Evolutionary conservation across 257 asterid genomes (phyloP).

Genomic region (Solanum pennellii): DNA sequence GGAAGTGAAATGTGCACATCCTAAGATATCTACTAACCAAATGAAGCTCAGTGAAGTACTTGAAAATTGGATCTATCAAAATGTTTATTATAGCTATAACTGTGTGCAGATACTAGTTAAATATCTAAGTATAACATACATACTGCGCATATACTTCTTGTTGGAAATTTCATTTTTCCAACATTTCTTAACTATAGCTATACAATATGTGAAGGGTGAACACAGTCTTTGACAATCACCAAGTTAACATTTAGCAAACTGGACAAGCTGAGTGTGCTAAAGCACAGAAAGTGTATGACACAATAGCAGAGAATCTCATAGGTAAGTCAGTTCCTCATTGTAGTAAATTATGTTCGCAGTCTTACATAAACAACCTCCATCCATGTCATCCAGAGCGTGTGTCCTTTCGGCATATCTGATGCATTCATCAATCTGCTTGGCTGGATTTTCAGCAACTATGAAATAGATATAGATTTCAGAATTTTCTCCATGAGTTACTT

Average conservation of each 20-base stretch:
- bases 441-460: constrained; percentile 65
- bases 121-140: neutral
- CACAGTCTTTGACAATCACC: neutral
- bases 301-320: neutral
- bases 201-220: neutral
- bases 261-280: neutral
- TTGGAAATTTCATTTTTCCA: neutral
- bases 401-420: constrained; percentile 59
- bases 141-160: neutral
- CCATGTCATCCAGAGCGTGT: neutral
- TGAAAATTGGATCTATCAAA: neutral
- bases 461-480: constrained; percentile 1
- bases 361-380: neutral
- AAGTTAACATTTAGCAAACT: neutral
- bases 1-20: constrained; percentile 71
- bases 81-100: neutral
- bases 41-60: neutral
- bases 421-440: constrained; percentile 60
- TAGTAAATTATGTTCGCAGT: neutral
- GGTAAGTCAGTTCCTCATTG: neutral
- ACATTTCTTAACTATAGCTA: neutral
- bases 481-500: neutral
- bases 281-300: neutral
- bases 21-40: constrained; percentile 11
- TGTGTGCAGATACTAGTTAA: neutral